These are phyloP conservation scores for Lyophyllum semitale DNA, from an alignment of 768 basidiomycete genomes.

Conservation along the genomic window DNA sequence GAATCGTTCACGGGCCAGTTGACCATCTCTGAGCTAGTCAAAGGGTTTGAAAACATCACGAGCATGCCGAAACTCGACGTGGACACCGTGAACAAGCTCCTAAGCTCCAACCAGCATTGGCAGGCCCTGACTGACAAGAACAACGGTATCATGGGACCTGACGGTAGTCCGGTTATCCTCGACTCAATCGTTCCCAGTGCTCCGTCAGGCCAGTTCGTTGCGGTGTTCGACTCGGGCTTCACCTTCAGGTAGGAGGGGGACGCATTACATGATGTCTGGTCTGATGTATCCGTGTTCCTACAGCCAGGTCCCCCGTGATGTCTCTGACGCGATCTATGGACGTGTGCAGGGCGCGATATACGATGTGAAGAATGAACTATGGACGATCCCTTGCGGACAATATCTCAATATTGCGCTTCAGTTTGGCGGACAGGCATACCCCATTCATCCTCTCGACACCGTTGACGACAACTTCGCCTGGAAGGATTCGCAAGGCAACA, in stretches of 20 bases:
- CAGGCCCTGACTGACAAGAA: conserved; percentile 68
- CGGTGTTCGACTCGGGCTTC: conserved; percentile 76
- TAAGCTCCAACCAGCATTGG: conserved; percentile 75
- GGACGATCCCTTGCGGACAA: conserved; percentile 78
- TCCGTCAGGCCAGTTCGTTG: conserved; percentile 64
- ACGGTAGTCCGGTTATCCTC: conserved; percentile 61
- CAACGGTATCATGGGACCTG: conserved; percentile 74
- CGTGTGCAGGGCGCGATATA: conserved; percentile 74
- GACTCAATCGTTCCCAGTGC: conserved; percentile 72
- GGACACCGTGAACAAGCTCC: conserved; percentile 59
- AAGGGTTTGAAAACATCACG: conserved; percentile 62
- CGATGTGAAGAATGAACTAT: conserved; percentile 53
- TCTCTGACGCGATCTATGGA: conserved; percentile 81
- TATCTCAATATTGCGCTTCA: conserved; percentile 70
- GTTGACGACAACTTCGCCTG: conserved; percentile 59
- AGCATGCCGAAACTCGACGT: conserved; percentile 67
- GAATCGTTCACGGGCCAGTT: conserved; percentile 50
- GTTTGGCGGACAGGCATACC: conserved; percentile 69
- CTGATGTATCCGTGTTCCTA: conserved; percentile 10
- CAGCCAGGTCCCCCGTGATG: conserved; percentile 71
- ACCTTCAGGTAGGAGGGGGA: conserved; percentile 36
- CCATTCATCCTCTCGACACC: conserved; percentile 74
- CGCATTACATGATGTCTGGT: background rate
- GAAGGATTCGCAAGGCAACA: conserved; percentile 47
- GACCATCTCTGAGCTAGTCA: conserved; percentile 64